A percentile compares a stretch with the other conserved stretches of the same genome.
Conservation (phyloP, 352 stramenopile species). For the Pythium guiyangense region DNA sequence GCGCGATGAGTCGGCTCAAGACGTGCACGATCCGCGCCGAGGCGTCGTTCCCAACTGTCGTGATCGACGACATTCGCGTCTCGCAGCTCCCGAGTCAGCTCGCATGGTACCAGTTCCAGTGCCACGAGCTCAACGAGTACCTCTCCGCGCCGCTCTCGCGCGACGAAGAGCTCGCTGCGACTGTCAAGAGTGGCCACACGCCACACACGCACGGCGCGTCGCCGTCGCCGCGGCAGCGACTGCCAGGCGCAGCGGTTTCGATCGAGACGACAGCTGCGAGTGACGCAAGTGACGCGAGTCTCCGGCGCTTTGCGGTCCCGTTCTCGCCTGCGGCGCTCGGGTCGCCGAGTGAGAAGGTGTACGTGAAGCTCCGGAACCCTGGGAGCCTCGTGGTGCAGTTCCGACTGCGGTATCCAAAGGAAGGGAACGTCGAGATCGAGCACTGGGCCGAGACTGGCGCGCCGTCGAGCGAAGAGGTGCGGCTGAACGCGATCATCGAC, state of each 20-base stretch:
- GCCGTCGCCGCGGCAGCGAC: slow-evolving; percentile 11
- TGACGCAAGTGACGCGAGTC: slow-evolving; percentile 6
- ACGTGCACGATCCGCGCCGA: slow-evolving; percentile 54
- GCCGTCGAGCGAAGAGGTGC: slow-evolving; percentile 73
- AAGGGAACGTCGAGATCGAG: slow-evolving; percentile 91
- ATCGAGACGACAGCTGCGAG: too few relatives aligned
- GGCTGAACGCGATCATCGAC: slow-evolving; percentile 78
- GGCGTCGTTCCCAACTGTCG: slow-evolving; percentile 83
- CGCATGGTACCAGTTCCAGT: slow-evolving; percentile 74
- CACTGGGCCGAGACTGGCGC: slow-evolving; percentile 90
- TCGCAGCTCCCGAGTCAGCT: slow-evolving; percentile 41
- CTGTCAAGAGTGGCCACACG: slow-evolving; percentile 1
- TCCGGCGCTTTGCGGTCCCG: slow-evolving; percentile 56
- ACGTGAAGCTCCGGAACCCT: slow-evolving; percentile 81
- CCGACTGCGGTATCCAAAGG: slow-evolving; percentile 86
- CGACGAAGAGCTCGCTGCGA: slow-evolving; percentile 29
- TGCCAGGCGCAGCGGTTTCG: too few relatives aligned
- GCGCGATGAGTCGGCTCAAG: not conserved
- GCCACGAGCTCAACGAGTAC: slow-evolving; percentile 65
- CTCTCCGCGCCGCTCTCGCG: slow-evolving; percentile 48
- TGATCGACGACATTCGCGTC: slow-evolving; percentile 82
- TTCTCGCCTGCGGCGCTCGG: slow-evolving; percentile 76
- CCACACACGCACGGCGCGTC: slow-evolving; percentile 6
- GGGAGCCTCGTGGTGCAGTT: slow-evolving; percentile 83
- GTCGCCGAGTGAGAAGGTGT: slow-evolving; percentile 49